Percentiles rank a stretch among this genome's conserved stretches.
These are phyloP conservation scores for Xylaria grammica DNA, from an alignment of 495 filamentous ascomycete genomes.

Conservation along the genomic window DNA sequence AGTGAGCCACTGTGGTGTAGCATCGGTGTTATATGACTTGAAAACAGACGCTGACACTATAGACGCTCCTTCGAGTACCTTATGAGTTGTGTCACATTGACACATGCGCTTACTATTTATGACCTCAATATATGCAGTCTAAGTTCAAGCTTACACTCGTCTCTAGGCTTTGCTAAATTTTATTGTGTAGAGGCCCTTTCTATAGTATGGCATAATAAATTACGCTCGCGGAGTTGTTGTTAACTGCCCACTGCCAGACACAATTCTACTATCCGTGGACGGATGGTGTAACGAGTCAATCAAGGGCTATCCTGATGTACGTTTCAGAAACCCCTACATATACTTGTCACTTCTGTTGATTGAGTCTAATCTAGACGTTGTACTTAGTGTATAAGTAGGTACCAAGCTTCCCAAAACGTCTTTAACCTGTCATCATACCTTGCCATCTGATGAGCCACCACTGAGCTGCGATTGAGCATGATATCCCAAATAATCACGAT, in stretches of 20 bases:
- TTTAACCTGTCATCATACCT: constrained; percentile 2
- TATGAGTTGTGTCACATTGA: not conserved
- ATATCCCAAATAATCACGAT: not conserved
- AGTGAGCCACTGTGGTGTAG: no score
- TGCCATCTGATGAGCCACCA: constrained; percentile 12
- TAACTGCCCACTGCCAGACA: no score
- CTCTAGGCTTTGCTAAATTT: not conserved
- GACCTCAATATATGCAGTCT: not conserved
- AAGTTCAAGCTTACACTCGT: not conserved
- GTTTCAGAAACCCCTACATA: constrained; percentile 1
- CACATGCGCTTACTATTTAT: constrained; percentile 11
- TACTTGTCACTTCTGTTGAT: not conserved
- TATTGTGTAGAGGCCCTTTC: no score
- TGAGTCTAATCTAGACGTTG: not conserved
- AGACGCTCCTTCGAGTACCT: not conserved
- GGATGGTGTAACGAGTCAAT: constrained; percentile 11
- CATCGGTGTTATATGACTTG: no score
- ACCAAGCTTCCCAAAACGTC: not conserved
- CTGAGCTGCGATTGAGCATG: no score
- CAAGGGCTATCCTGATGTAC: constrained; percentile 4
- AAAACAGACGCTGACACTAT: no score
- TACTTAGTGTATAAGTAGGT: no score
- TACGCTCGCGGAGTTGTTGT: no score
- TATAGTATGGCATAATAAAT: no score
- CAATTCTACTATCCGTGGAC: no score